These are phyloP conservation scores for Chytriomyces sp. DNA, from an alignment of 192 early-diverging fungal genomes.

Conservation along the genomic window DNA sequence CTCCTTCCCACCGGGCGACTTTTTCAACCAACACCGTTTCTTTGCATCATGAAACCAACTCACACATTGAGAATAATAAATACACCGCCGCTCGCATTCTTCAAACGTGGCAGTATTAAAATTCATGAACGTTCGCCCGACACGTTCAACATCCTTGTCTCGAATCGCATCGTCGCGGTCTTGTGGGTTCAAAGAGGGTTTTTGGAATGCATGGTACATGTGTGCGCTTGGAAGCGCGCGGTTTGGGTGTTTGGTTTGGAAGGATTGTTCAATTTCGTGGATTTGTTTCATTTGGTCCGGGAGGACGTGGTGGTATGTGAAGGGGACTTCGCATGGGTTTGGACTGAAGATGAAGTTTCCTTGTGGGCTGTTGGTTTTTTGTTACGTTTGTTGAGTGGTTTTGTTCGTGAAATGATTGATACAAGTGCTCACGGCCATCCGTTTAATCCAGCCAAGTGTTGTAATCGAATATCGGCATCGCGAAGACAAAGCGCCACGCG, in stretches of 20 bases:
- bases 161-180: neutral
- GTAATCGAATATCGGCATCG: conserved; percentile 52
- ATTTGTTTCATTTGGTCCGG: conserved; percentile 49
- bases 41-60: conserved; percentile 6
- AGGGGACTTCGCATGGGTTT: conserved; percentile 52
- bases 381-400: neutral
- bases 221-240: conserved; percentile 33
- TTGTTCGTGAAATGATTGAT: too few relatives aligned
- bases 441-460: conserved; percentile 24
- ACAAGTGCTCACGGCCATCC: neutral
- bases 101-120: neutral
- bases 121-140: conserved; percentile 17
- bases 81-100: conserved; percentile 19
- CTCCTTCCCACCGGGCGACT: conserved; percentile 4
- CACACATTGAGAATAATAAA: conserved; percentile 10
- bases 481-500: conserved; percentile 60
- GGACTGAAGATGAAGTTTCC: conserved; percentile 28
- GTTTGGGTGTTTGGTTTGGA: conserved; percentile 4
- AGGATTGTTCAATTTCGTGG: conserved; percentile 35
- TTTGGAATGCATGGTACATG: conserved; percentile 15
- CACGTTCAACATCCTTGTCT: conserved; percentile 7
- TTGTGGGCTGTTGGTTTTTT: conserved; percentile 37
- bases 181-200: neutral
- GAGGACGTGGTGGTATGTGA: conserved; percentile 59
- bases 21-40: conserved; percentile 31